A percentile compares a stretch with the other conserved stretches of the same genome.
These are phyloP conservation scores for Ganoderma meredithae DNA, from an alignment of 1,284 basidiomycete species.

Conservation along the genomic window DNA sequence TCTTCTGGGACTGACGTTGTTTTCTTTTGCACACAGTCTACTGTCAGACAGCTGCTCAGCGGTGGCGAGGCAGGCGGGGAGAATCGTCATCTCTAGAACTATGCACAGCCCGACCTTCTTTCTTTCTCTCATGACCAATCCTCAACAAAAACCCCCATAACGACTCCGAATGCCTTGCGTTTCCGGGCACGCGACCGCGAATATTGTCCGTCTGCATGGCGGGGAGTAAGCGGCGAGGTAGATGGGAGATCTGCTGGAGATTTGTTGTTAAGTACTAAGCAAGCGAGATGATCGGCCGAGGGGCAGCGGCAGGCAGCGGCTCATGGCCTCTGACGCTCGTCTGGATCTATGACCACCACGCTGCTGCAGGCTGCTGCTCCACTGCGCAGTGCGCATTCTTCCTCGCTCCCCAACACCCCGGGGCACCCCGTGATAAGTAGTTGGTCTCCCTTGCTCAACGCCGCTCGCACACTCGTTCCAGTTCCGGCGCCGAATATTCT, in stretches of 20 bases:
- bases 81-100: too few species aligned
- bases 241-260: constrained; percentile 1
- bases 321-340: not conserved
- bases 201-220: too few species aligned
- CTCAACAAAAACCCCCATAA: too few species aligned
- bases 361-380: not conserved
- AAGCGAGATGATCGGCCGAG: not conserved
- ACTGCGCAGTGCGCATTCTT: not conserved
- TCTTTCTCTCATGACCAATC: too few species aligned
- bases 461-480: not conserved
- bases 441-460: not conserved
- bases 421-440: not conserved
- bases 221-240: not conserved
- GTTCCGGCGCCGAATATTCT: not conserved
- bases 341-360: not conserved
- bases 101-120: too few species aligned
- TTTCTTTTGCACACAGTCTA: too few species aligned
- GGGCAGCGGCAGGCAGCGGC: too few species aligned
- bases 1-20: too few species aligned
- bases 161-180: too few species aligned
- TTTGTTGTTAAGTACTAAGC: not conserved
- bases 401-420: not conserved
- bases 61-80: too few species aligned
- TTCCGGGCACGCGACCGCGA: not conserved
- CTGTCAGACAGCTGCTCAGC: too few species aligned